Base-by-base conservation (phyloP, 2,329 filamentous ascomycete genomes). In the Botrytis squamosa region DNA sequence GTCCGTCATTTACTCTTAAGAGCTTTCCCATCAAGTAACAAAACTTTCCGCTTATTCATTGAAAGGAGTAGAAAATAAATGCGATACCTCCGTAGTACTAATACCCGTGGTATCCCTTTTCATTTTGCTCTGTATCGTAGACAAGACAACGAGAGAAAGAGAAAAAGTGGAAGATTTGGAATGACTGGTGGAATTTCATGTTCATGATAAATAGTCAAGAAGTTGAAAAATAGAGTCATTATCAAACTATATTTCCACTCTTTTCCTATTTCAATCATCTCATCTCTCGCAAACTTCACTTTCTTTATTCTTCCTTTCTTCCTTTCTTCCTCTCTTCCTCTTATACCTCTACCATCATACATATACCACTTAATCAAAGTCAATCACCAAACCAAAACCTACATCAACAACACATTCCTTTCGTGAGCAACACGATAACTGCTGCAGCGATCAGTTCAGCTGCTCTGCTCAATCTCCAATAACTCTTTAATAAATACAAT, bases 361-460 rank as follows among this genome's bases (percentile, higher is more conserved):
- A 29, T 29, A 29, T 29, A 70, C 67, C 71, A 40, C 18, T 33
- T 20, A 65, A 44, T 44, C 14, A 55, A 29, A 29, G 52, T 55
- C 52, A 29, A 57, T 1, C 29, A 55, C 52, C 73, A 25, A 71
- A 71, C 52, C 73, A 25, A 71, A 71, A 65, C 74, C 64, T 44
- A 64, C 33, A 70, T 33, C 44, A 42, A 69, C 44, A 42, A 69
- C 66, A 76, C 78, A 72, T 74, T 80, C 79, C 76, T 79, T 79
- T 81, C 77, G 78, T 81, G 79, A 71, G 79, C 78, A 80, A 71
- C 79, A 80, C 78, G 77, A 77, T 79, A 81, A 80, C 78, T 80
- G 77, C 78, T 80, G 77, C 79, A 70, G 44, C 22, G 14, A 55
- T 38, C 29, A 57, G 71, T 70, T 59, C 52, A n/a, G 36, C 72